Conservation (phyloP, 2,329 filamentous ascomycete species). For the Exserohilum rostratum region DNA sequence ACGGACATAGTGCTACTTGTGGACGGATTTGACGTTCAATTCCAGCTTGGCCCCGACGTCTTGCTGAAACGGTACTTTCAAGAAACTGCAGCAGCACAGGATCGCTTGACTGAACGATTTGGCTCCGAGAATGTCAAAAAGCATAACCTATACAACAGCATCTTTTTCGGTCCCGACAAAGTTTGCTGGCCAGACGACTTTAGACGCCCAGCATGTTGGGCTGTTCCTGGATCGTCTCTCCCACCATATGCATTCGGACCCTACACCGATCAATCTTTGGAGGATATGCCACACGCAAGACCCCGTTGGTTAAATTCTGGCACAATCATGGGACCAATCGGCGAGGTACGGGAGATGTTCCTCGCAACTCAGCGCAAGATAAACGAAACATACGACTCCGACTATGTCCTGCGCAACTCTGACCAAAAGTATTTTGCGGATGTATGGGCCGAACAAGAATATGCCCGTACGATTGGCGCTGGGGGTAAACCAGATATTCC, state of each 20-base stretch:
- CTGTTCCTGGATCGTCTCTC: conserved; percentile 1
- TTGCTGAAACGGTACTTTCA: conserved; percentile 5
- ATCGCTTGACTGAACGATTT: background rate
- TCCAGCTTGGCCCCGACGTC: conserved; percentile 3
- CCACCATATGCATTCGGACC: conserved; percentile 2
- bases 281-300: conserved; percentile 3
- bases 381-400: conserved; percentile 1
- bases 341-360: conserved; percentile 1
- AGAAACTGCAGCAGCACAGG: background rate
- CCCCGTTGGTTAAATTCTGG: conserved; percentile 5
- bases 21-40: conserved; percentile 4
- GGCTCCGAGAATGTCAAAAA: background rate
- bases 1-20: conserved; percentile 2
- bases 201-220: conserved; percentile 1
- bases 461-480: background rate
- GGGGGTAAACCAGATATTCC: background rate
- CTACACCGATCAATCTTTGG: background rate
- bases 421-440: conserved; percentile 6
- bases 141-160: conserved; percentile 6
- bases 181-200: conserved; percentile 1
- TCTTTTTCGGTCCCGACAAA: conserved; percentile 3
- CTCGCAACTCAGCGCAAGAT: conserved; percentile 2
- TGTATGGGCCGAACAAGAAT: conserved; percentile 4
- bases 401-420: conserved; percentile 4
- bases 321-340: conserved; percentile 1